These are phyloP conservation scores for Penicillium expansum DNA, from an alignment of 2,329 filamentous ascomycete genomes.

Conservation along the genomic window DNA sequence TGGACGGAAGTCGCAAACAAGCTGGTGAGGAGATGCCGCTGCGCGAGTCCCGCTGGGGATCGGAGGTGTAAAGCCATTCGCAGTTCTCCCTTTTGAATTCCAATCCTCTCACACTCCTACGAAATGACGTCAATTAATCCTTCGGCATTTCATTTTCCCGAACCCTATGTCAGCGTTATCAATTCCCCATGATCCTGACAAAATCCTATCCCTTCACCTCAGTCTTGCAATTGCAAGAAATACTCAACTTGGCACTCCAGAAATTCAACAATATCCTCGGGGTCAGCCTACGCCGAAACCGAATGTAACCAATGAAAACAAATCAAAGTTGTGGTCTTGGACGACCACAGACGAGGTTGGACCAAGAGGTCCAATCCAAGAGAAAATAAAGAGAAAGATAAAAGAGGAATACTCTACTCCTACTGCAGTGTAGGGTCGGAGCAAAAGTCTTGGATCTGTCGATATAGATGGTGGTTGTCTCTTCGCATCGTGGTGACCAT, in stretches of 20 bases:
- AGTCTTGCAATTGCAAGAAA: not conserved
- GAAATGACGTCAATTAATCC: not conserved
- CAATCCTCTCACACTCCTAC: not conserved
- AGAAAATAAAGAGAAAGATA: constrained; percentile 1
- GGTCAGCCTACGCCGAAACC: not conserved
- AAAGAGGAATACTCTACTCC: not conserved
- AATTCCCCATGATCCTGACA: not conserved
- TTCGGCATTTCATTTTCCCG: not conserved
- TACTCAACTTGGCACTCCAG: not conserved
- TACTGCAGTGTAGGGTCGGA: not conserved
- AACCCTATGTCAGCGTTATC: not conserved
- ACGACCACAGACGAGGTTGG: constrained; percentile 2
- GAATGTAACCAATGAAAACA: not conserved
- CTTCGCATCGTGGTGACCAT: constrained; percentile 6
- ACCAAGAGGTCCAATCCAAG: not conserved
- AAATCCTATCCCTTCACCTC: not conserved
- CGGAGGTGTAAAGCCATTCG: constrained; percentile 43
- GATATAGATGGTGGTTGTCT: constrained; percentile 8
- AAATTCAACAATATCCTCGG: constrained; percentile 10
- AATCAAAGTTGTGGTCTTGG: constrained; percentile 1
- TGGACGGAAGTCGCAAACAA: constrained; percentile 58
- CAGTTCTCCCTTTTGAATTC: not conserved
- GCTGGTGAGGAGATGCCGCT: constrained; percentile 63
- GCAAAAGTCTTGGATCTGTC: not conserved
- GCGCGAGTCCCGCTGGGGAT: constrained; percentile 77